Base-by-base conservation (phyloP, 129 eudicot genomes). In the Lactuca saligna region DNA sequence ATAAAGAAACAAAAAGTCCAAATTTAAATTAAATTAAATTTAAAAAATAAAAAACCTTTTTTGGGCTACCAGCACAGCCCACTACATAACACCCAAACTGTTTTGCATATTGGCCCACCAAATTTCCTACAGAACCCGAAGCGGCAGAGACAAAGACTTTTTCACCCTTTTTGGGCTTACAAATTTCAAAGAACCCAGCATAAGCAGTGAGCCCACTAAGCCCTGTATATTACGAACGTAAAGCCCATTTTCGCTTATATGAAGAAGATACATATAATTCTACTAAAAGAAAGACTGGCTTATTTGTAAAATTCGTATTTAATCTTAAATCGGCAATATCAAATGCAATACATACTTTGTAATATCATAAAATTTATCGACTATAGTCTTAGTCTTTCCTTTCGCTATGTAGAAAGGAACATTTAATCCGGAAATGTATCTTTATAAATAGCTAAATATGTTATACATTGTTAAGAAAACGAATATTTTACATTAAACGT, bases 31-130 rank as follows among this genome's bases (percentile, higher is more conserved):
- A 5, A 34, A 25, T 25, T 25, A 64, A 46, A 11, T 48, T 32
- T 7, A 17, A 65, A 56, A 10, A n/a, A 41, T 5, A 0, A 49
- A 41, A 65, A 3, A 87, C 97, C 93, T 88, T 91, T 34, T 81
- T 29, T 31, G 75, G 59, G 71, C 75, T 83, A 12, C 97, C 96
- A 34, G 97, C 97, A 72, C 90, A 83, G 11, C 97, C 97, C 57
- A 91, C 97, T 46, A 91, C 97, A 75, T 83, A 81, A 78, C 97
- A 91, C 0, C 97, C 97, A 16, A 74, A 63, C 5, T 59, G 74
- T 75, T 91, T 91, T 0, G 97, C 96, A 70, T 81, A 91, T 51
- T 91, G 97, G 50, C 95, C 97, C 20, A 91, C 97, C 54, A 91
- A 53, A 77, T 84, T 76, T 65, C 93, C 97, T 0, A 91, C 96